Conservation (phyloP, 257 asterid genomes). For the Thymus mandschuricus region DNA sequence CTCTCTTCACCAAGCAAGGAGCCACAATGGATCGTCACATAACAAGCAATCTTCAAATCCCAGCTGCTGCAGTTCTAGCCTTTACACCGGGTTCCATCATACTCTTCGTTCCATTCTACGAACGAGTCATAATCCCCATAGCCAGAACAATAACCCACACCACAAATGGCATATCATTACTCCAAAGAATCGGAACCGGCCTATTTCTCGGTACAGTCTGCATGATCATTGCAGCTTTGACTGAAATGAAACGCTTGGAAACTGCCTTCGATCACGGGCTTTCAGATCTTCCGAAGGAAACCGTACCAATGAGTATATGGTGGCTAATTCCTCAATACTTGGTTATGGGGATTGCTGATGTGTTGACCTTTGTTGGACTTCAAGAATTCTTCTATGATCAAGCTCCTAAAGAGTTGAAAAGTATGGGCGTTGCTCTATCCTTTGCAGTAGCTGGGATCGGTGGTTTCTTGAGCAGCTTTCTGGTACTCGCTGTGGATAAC, state of each 20-base stretch:
- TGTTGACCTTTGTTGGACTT: constrained; percentile 47
- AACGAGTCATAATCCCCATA: constrained; percentile 44
- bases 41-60: constrained; percentile 30
- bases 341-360: constrained; percentile 46
- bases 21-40: constrained; percentile 45
- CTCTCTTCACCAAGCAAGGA: constrained; percentile 53
- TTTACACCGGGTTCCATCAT: constrained; percentile 32
- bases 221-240: constrained; percentile 49
- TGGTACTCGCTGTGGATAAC: constrained; percentile 38
- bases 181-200: constrained; percentile 48
- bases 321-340: constrained; percentile 58
- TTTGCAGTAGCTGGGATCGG: constrained; percentile 51
- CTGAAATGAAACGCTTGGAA: constrained; percentile 43
- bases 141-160: constrained; percentile 39
- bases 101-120: constrained; percentile 45
- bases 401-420: constrained; percentile 45
- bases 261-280: constrained; percentile 39
- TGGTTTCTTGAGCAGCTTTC: constrained; percentile 47
- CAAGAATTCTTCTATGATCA: constrained; percentile 60
- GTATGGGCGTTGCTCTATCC: constrained; percentile 48
- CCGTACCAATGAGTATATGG: constrained; percentile 55
- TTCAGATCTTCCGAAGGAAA: constrained; percentile 39
- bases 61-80: constrained; percentile 45
- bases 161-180: constrained; percentile 49
- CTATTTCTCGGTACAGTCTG: constrained; percentile 29